Evolutionary conservation across 352 stramenopile species (phyloP).

Genomic region (Aphanomyces euteiches): DNA sequence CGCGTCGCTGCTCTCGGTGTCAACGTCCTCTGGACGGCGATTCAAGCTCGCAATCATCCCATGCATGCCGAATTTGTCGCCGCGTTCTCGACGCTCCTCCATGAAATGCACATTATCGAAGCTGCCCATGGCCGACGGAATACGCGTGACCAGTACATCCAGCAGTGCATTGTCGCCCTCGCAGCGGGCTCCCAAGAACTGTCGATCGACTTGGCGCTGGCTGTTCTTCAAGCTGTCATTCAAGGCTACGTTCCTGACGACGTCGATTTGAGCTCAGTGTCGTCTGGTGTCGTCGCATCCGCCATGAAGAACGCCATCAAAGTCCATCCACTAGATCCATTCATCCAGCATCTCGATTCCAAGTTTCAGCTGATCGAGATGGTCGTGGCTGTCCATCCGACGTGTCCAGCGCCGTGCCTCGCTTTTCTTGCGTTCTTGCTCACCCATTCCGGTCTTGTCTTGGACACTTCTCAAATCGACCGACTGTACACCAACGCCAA

Average conservation of each 20-base stretch:
- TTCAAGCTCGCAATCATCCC: slow-evolving; percentile 44
- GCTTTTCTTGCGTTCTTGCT: slow-evolving; percentile 72
- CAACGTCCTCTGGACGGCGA: slow-evolving; percentile 46
- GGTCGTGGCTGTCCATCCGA: slow-evolving; percentile 37
- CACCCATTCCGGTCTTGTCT: slow-evolving; percentile 64
- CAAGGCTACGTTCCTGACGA: slow-evolving; percentile 36
- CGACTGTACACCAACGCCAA: slow-evolving; percentile 60
- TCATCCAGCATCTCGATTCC: slow-evolving; percentile 54
- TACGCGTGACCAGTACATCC: slow-evolving; percentile 18
- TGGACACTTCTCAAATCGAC: slow-evolving; percentile 57
- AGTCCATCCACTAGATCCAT: slow-evolving; percentile 36
- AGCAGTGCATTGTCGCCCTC: slow-evolving; percentile 52
- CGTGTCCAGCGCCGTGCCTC: slow-evolving; percentile 34
- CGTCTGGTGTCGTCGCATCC: slow-evolving; percentile 26
- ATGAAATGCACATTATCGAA: slow-evolving; percentile 60
- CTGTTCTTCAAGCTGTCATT: slow-evolving; percentile 37
- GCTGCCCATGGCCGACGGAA: slow-evolving; percentile 32
- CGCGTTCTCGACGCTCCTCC: slow-evolving; percentile 74
- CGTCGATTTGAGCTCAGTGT: slow-evolving; percentile 27
- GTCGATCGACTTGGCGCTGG: slow-evolving; percentile 37
- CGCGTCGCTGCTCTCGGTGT: slow-evolving; percentile 29
- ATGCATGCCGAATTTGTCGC: slow-evolving; percentile 47
- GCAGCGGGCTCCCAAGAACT: slow-evolving; percentile 38
- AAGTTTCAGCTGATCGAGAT: slow-evolving; percentile 56
- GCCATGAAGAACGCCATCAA: slow-evolving; percentile 28